Conservation (phyloP, 495 filamentous ascomycete species). For the Aspergillus incahuasiensis region DNA sequence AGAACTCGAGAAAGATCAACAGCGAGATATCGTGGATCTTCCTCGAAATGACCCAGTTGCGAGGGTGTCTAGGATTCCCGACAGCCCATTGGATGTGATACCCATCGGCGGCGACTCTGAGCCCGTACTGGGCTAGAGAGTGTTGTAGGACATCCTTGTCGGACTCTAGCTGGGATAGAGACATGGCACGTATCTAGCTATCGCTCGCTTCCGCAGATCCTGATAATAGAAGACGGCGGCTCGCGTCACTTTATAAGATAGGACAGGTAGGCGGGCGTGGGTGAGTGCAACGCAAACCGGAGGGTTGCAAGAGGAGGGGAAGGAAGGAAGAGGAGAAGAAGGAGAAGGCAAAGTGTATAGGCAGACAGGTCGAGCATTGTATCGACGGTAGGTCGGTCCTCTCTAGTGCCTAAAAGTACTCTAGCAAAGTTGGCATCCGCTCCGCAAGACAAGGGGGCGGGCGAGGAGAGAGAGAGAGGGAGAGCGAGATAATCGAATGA, state of each 20-base stretch:
- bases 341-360: too few species aligned
- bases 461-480: not conserved
- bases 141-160: constrained; percentile 20
- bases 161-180: constrained; percentile 16
- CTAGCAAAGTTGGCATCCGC: constrained; percentile 7
- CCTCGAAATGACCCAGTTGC: constrained; percentile 33
- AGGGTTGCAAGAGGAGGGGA: too few species aligned
- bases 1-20: constrained; percentile 38
- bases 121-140: constrained; percentile 18
- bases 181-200: constrained; percentile 9
- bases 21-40: constrained; percentile 35
- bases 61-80: constrained; percentile 35
- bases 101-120: constrained; percentile 34
- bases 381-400: too few species aligned
- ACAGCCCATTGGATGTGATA: constrained; percentile 34
- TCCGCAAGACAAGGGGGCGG: constrained; percentile 12
- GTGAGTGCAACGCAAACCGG: too few species aligned
- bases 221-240: not conserved
- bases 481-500: constrained; percentile 4
- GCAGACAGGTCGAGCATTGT: too few species aligned
- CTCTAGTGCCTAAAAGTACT: constrained; percentile 2
- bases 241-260: constrained; percentile 3
- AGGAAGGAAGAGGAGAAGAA: too few species aligned
- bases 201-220: not conserved
- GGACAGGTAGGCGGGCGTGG: too few species aligned